Percentiles rank a stretch among this genome's conserved stretches.
These are phyloP conservation scores for Suhomyces kilbournensis DNA, from an alignment of 805 yeast genomes.

Conservation along the genomic window DNA sequence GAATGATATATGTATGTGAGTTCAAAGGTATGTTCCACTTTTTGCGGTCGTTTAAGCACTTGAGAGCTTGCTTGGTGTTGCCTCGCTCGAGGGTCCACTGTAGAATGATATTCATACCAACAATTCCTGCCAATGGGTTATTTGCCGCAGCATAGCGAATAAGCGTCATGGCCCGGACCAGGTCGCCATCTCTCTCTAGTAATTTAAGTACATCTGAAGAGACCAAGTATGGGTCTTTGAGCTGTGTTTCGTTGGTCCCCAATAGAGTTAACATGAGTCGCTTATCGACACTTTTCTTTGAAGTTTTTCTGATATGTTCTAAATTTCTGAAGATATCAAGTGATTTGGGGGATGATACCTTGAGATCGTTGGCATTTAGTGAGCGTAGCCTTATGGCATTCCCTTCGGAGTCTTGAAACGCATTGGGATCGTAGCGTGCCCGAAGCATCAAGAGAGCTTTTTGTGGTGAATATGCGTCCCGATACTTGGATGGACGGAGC, in stretches of 20 bases:
- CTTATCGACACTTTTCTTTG: slow-evolving; percentile 35
- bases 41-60: slow-evolving; percentile 51
- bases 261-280: slow-evolving; percentile 43
- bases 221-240: slow-evolving; percentile 57
- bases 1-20: slow-evolving; percentile 38
- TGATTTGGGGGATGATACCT: slow-evolving; percentile 18
- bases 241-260: slow-evolving; percentile 57
- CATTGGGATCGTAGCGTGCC: slow-evolving; percentile 4
- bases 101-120: slow-evolving; percentile 62
- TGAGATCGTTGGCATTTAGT: slow-evolving; percentile 23
- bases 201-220: slow-evolving; percentile 53
- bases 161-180: slow-evolving; percentile 53
- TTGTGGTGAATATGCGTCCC: slow-evolving; percentile 7
- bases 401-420: slow-evolving; percentile 25
- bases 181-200: slow-evolving; percentile 44
- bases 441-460: slow-evolving; percentile 27
- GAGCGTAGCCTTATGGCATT: slow-evolving; percentile 20
- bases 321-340: slow-evolving; percentile 27
- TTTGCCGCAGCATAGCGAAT: slow-evolving; percentile 42
- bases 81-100: slow-evolving; percentile 45
- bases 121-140: slow-evolving; percentile 18
- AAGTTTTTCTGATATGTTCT: slow-evolving; percentile 20
- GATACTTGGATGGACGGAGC: not conserved
- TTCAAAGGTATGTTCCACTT: slow-evolving; percentile 59
- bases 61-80: slow-evolving; percentile 47